A percentile compares a stretch with the other conserved stretches of the same genome.
Evolutionary conservation across 1,284 basidiomycete genomes (phyloP).

Genomic region (Cystobasidium sp.): DNA sequence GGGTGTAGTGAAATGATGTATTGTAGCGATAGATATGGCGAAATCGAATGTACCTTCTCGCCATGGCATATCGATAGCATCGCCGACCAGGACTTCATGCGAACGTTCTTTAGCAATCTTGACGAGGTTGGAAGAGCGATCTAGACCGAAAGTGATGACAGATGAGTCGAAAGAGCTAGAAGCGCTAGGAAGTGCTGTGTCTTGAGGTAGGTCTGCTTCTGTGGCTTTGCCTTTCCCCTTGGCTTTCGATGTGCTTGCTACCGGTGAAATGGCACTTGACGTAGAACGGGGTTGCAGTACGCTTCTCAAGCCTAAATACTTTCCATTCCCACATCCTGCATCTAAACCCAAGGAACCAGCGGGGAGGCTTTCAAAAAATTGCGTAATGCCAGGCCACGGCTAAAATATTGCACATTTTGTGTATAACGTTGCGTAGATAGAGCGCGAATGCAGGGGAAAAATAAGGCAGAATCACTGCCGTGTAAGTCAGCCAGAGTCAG

Average conservation of each 20-base stretch:
- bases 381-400: conserved; percentile 92
- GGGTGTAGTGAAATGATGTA: conserved; percentile 85
- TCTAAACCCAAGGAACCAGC: conserved; percentile 85
- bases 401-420: conserved; percentile 35
- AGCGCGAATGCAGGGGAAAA: neutral
- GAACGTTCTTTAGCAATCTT: conserved; percentile 70
- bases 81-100: conserved; percentile 75
- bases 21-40: conserved; percentile 91
- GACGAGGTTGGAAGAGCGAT: conserved; percentile 71
- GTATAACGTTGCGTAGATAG: conserved; percentile 39
- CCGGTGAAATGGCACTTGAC: neutral
- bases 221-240: conserved; percentile 45
- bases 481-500: conserved; percentile 9
- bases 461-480: neutral
- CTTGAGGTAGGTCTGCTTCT: conserved; percentile 1
- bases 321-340: conserved; percentile 95
- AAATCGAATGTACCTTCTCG: conserved; percentile 79
- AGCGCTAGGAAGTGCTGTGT: neutral
- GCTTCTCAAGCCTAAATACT: conserved; percentile 69
- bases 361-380: conserved; percentile 75
- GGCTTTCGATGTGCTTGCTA: neutral
- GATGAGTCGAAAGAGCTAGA: conserved; percentile 57
- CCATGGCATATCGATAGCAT: conserved; percentile 73
- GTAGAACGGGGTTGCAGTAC: conserved; percentile 24
- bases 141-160: conserved; percentile 77